phyloP scores from a whole-genome alignment of 495 filamentous ascomycete species.

The Niebla homalea region DNA sequence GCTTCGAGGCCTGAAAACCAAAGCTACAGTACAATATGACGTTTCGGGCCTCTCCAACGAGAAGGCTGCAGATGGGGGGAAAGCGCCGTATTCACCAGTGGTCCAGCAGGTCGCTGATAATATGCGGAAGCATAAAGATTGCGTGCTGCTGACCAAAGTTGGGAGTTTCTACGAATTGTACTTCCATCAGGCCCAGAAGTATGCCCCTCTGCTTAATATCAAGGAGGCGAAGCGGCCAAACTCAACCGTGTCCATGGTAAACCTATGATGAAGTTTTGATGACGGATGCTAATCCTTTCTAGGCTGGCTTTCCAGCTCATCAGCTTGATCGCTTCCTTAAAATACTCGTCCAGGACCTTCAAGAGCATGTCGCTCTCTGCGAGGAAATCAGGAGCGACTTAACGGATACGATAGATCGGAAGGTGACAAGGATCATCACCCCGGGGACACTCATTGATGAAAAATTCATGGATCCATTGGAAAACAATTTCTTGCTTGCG shows the following conservation, averaged over 20 bases:
- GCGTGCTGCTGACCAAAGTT: slow-evolving; percentile 78
- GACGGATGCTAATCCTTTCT: neutral
- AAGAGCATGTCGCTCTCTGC: slow-evolving; percentile 80
- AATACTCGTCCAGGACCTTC: slow-evolving; percentile 78
- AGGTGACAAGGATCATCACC: slow-evolving; percentile 75
- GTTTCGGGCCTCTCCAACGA: slow-evolving; percentile 11
- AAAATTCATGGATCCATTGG: slow-evolving; percentile 83
- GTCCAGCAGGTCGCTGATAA: slow-evolving; percentile 81
- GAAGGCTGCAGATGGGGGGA: slow-evolving; percentile 29
- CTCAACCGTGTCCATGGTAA: slow-evolving; percentile 63
- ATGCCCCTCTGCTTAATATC: slow-evolving; percentile 72
- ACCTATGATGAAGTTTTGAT: neutral
- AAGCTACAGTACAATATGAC: slow-evolving; percentile 41
- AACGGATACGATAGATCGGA: slow-evolving; percentile 56
- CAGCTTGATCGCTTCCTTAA: slow-evolving; percentile 88
- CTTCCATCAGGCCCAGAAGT: slow-evolving; percentile 81
- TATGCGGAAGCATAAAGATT: slow-evolving; percentile 80
- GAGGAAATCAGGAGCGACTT: slow-evolving; percentile 73
- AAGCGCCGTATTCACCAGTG: slow-evolving; percentile 62
- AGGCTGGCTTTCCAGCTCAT: slow-evolving; percentile 86
- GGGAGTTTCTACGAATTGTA: slow-evolving; percentile 82
- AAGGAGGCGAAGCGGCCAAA: slow-evolving; percentile 77
- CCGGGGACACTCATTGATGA: slow-evolving; percentile 95
- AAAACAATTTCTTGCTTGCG: slow-evolving; percentile 82
- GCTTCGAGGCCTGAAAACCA: slow-evolving; percentile 35